These are phyloP conservation scores for Phialophora tarda DNA, from an alignment of 2,329 filamentous ascomycete genomes.

Conservation along the genomic window DNA sequence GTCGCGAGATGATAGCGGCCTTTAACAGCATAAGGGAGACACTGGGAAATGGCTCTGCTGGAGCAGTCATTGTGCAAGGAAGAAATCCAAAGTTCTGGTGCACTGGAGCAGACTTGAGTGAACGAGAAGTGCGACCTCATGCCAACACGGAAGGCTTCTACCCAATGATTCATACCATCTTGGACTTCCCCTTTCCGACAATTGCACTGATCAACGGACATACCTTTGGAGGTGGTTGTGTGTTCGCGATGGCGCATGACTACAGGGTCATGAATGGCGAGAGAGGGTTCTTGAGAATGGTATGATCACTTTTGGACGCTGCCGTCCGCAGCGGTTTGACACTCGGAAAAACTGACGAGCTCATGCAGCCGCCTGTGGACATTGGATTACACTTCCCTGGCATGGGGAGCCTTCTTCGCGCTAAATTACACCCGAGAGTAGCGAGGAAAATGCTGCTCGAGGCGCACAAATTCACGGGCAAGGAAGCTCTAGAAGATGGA, in stretches of 20 bases:
- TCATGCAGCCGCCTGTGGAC: slow-evolving; percentile 55
- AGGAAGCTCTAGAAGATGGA: slow-evolving; percentile 57
- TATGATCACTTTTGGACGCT: slow-evolving; percentile 1
- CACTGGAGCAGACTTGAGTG: slow-evolving; percentile 6
- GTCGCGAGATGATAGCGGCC: slow-evolving; percentile 3
- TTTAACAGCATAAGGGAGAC: slow-evolving; percentile 6
- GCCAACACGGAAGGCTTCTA: slow-evolving; percentile 5
- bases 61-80: slow-evolving; percentile 3
- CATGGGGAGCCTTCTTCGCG: slow-evolving; percentile 57
- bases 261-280: slow-evolving; percentile 55
- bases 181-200: slow-evolving; percentile 57
- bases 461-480: slow-evolving; percentile 60
- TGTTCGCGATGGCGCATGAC: slow-evolving; percentile 54
- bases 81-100: slow-evolving; percentile 6
- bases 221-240: slow-evolving; percentile 56
- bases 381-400: slow-evolving; percentile 61
- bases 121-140: slow-evolving; percentile 6
- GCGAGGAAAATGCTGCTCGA: slow-evolving; percentile 62
- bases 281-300: slow-evolving; percentile 54
- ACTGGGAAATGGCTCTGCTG: neutral
- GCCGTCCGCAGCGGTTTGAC: neutral
- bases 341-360: slow-evolving; percentile 1
- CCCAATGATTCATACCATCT: slow-evolving; percentile 39
- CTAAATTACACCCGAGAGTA: slow-evolving; percentile 57
- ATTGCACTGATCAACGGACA: slow-evolving; percentile 55